A percentile compares a stretch with the other conserved stretches of the same genome.
phyloP scores from a whole-genome alignment of 225 moss, liverwort and hornwort species.

The Bryum argenteum region DNA sequence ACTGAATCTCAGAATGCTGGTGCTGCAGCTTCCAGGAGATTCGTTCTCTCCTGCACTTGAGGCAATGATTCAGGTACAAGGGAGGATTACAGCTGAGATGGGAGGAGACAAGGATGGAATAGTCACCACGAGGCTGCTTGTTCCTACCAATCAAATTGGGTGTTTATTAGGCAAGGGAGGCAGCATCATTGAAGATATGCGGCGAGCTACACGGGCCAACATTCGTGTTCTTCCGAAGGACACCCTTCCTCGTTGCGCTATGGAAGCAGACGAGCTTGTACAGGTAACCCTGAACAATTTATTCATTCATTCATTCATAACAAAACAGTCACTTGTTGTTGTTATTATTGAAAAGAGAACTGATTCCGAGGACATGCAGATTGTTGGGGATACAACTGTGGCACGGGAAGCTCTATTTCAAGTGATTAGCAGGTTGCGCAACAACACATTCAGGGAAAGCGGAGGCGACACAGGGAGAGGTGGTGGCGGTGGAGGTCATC shows the following conservation, averaged over 20 bases:
- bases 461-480: constrained; percentile 65
- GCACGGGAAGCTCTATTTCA: constrained; percentile 96
- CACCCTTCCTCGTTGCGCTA: constrained; percentile 85
- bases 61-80: constrained; percentile 95
- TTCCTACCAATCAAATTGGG: constrained; percentile 96
- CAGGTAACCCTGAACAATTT: constrained; percentile 52
- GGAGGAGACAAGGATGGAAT: constrained; percentile 96
- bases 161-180: constrained; percentile 96
- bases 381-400: constrained; percentile 92
- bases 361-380: constrained; percentile 55
- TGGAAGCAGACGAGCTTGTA: constrained; percentile 92
- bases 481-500: constrained; percentile 61
- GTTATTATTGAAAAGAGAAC: constrained; percentile 14
- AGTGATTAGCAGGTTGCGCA: constrained; percentile 86
- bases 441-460: constrained; percentile 82
- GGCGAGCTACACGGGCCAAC: constrained; percentile 90
- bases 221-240: constrained; percentile 97
- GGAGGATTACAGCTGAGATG: constrained; percentile 83
- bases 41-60: constrained; percentile 94
- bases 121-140: constrained; percentile 88
- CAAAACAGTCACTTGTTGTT: constrained; percentile 10
- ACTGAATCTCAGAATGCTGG: constrained; percentile 24
- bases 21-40: constrained; percentile 86
- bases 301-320: neutral
- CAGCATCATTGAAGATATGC: constrained; percentile 97